phyloP scores from a whole-genome alignment of 179 eudicot species.

The Kewa caespitosa region DNA sequence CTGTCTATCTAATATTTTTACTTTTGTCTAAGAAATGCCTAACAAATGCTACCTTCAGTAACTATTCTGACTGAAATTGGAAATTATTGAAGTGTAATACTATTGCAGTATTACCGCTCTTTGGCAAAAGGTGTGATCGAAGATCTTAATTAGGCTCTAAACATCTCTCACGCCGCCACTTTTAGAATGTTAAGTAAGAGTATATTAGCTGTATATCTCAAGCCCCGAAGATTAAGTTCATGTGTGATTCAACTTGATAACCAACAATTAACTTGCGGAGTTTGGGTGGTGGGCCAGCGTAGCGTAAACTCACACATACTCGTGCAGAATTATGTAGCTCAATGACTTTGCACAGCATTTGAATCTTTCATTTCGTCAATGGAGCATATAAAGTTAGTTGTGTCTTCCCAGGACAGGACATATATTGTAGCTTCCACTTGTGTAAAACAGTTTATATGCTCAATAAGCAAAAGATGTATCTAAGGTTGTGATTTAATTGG shows the following conservation, averaged over 20 bases:
- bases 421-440: not conserved
- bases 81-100: not conserved
- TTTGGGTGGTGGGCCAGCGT: not conserved
- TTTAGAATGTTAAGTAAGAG: not conserved
- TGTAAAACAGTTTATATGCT: not conserved
- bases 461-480: not conserved
- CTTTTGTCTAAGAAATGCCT: not conserved
- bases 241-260: not conserved
- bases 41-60: not conserved
- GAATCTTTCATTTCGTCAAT: no score
- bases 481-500: not conserved
- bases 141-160: not conserved
- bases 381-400: conserved; percentile 9
- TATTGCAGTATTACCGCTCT: no score
- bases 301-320: not conserved
- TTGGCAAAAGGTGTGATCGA: not conserved
- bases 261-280: not conserved
- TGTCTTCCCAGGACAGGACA: conserved; percentile 15
- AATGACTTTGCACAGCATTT: no score
- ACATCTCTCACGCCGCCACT: not conserved
- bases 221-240: not conserved
- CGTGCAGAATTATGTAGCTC: not conserved
- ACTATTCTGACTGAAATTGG: not conserved
- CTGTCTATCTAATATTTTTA: not conserved
- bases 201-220: not conserved